A percentile compares a stretch with the other conserved stretches of the same genome.
phyloP scores from a whole-genome alignment of 2,329 filamentous ascomycete genomes.

The Coleophoma eucalyptorum region DNA sequence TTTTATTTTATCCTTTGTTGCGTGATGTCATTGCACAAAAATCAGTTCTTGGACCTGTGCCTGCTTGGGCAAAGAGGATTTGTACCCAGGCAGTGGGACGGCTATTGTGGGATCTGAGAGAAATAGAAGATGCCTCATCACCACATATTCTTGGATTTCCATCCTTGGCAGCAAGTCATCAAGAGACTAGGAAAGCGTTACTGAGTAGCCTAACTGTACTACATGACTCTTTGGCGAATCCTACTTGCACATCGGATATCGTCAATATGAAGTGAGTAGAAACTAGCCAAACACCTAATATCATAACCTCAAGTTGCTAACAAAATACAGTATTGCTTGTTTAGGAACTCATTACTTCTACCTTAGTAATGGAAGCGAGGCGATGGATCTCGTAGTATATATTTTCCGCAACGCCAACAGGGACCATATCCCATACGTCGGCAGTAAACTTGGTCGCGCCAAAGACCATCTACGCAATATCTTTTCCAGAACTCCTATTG shows the following conservation, averaged over 20 bases:
- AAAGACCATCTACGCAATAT: not conserved
- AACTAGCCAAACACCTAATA: not conserved
- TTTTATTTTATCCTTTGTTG: slow-evolving; percentile 41
- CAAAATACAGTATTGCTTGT: not conserved
- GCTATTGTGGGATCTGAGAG: not conserved
- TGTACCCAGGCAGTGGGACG: not conserved
- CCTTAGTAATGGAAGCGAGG: not conserved
- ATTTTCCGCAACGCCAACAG: not conserved
- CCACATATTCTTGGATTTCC: not conserved
- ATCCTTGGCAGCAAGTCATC: not conserved
- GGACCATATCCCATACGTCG: not conserved
- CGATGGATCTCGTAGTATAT: slow-evolving; percentile 1
- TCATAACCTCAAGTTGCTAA: not conserved
- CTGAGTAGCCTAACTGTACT: not conserved
- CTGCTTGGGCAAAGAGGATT: not conserved
- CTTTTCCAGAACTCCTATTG: not conserved
- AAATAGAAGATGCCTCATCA: not conserved
- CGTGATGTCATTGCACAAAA: not conserved
- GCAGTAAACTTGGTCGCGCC: not conserved
- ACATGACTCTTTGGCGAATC: not conserved
- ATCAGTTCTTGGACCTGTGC: not conserved
- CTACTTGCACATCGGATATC: not conserved
- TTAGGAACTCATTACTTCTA: not conserved
- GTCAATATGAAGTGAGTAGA: not conserved
- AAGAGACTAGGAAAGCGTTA: not conserved